These are phyloP conservation scores for Pseudohalonectria lignicola DNA, from an alignment of 2,329 filamentous ascomycete species.

Conservation along the genomic window DNA sequence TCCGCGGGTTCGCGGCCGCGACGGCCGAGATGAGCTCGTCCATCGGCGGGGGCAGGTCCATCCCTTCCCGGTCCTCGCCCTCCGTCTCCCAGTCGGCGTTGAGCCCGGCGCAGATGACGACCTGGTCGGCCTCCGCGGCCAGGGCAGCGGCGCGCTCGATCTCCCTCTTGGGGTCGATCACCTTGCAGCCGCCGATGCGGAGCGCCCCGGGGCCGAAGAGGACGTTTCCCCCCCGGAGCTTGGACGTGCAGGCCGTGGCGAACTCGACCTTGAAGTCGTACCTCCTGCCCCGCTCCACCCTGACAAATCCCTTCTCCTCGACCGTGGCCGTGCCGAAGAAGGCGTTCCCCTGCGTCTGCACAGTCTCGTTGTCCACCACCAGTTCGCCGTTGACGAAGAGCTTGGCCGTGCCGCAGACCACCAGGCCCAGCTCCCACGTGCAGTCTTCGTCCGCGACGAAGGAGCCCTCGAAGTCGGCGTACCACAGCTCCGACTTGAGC, in stretches of 20 bases:
- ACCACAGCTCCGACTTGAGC: constrained; percentile 41
- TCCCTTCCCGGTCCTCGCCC: constrained; percentile 65
- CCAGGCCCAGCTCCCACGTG: constrained; percentile 54
- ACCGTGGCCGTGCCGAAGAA: constrained; percentile 49
- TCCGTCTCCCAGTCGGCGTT: constrained; percentile 78
- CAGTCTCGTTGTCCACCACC: constrained; percentile 55
- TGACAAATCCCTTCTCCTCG: constrained; percentile 44
- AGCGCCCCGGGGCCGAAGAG: constrained; percentile 48
- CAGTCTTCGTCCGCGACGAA: constrained; percentile 49
- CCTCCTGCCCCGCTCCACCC: constrained; percentile 38
- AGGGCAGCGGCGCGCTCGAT: constrained; percentile 56
- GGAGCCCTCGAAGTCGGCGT: constrained; percentile 48
- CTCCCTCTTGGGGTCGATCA: constrained; percentile 45
- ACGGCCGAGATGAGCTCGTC: constrained; percentile 61
- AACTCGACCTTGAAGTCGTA: constrained; percentile 45
- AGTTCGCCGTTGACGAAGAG: constrained; percentile 51
- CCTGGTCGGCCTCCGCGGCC: constrained; percentile 62
- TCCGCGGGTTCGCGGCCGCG: constrained; percentile 54
- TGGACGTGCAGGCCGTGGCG: constrained; percentile 38
- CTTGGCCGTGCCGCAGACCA: constrained; percentile 55
- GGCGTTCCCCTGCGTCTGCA: constrained; percentile 46
- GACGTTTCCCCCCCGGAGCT: constrained; percentile 16
- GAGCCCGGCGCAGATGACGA: constrained; percentile 66
- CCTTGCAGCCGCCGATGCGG: constrained; percentile 48
- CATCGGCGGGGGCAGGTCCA: constrained; percentile 64